phyloP scores from a whole-genome alignment of 805 yeast species.

The Lipomyces oligophaga region DNA sequence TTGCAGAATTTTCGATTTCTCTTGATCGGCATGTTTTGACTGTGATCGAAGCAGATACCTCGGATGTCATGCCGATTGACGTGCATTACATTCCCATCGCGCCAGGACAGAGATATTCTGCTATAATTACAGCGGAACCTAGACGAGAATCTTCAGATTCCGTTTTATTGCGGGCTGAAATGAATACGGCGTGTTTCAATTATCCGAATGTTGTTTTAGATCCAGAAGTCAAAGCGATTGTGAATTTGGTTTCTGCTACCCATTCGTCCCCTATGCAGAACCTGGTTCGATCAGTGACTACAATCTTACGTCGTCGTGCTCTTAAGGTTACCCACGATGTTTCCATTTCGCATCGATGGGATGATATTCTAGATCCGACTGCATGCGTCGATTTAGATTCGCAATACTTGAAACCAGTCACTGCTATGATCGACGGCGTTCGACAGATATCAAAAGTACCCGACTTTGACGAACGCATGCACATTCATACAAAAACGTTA shows the following conservation, averaged over 20 bases:
- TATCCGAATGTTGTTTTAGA: slow-evolving; percentile 11
- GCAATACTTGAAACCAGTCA: background rate
- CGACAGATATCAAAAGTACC: slow-evolving; percentile 6
- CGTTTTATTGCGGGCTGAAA: slow-evolving; percentile 9
- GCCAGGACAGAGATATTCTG: slow-evolving; percentile 22
- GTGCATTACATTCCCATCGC: slow-evolving; percentile 12
- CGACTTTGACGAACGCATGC: slow-evolving; percentile 2
- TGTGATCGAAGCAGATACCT: slow-evolving; percentile 18
- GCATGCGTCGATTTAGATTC: slow-evolving; percentile 12
- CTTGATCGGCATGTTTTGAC: slow-evolving; percentile 10
- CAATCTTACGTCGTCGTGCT: background rate
- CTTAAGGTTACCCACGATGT: background rate
- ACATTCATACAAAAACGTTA: slow-evolving; percentile 10
- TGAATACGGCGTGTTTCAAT: slow-evolving; percentile 13
- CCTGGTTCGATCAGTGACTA: too few relatives aligned
- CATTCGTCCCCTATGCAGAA: too few relatives aligned
- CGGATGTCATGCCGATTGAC: slow-evolving; percentile 13
- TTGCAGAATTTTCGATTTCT: slow-evolving; percentile 8
- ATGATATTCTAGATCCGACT: slow-evolving; percentile 6
- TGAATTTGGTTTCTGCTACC: background rate
- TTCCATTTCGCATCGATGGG: slow-evolving; percentile 5
- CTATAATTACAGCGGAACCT: slow-evolving; percentile 8
- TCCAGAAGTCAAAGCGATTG: slow-evolving; percentile 5
- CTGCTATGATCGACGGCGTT: slow-evolving; percentile 1
- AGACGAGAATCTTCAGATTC: slow-evolving; percentile 30